These are phyloP conservation scores for Eustoma russellianum DNA, from an alignment of 257 asterid genomes.

Conservation along the genomic window DNA sequence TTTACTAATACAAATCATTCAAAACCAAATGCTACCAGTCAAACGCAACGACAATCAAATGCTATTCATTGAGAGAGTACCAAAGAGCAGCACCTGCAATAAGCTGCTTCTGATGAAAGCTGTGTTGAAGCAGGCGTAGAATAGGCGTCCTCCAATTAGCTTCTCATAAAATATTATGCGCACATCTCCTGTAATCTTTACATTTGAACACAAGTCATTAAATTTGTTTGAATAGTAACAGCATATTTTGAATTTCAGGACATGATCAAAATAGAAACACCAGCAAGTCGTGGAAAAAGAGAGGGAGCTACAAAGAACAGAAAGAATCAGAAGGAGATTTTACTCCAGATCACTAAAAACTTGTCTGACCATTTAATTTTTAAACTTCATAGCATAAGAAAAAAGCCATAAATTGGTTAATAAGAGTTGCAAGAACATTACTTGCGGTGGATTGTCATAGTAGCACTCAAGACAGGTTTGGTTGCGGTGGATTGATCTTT, in stretches of 20 bases:
- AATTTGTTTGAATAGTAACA: no score
- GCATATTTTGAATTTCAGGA: no score
- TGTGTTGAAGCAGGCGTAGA: slow-evolving; percentile 74
- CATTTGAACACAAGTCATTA: neutral
- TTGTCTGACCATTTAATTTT: no score
- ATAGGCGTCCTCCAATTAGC: slow-evolving; percentile 65
- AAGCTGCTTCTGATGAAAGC: slow-evolving; percentile 60
- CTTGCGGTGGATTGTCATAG: slow-evolving; percentile 56
- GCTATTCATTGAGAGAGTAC: neutral
- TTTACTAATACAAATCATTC: no score
- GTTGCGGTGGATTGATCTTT: slow-evolving; percentile 52
- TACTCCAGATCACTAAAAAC: no score
- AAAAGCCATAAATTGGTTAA: no score
- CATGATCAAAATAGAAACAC: no score
- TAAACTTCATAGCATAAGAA: no score
- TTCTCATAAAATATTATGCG: slow-evolving; percentile 65
- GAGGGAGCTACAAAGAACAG: no score
- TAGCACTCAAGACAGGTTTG: slow-evolving; percentile 59
- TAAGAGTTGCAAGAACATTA: slow-evolving; percentile 13
- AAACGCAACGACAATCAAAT: neutral
- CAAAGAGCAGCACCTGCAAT: slow-evolving; percentile 37
- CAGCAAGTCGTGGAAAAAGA: no score
- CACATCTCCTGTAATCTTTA: slow-evolving; percentile 55
- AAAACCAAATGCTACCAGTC: no score
- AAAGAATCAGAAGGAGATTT: no score